A percentile compares a stretch with the other conserved stretches of the same genome.
phyloP scores from a whole-genome alignment of 176 grass and related monocot species.

The Tillandsia leiboldiana region DNA sequence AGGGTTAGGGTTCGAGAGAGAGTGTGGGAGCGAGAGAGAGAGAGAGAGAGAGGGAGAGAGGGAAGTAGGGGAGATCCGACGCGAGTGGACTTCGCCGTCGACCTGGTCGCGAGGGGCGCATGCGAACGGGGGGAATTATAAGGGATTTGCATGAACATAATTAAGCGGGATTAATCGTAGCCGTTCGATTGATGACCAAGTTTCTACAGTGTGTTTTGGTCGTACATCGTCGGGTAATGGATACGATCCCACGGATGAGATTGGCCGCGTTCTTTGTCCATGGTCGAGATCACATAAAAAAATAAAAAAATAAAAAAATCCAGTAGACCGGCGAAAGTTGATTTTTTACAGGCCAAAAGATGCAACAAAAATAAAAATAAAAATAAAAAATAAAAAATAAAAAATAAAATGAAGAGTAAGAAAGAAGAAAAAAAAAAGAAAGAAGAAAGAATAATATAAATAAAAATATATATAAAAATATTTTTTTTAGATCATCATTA shows the following conservation, averaged over 20 bases:
- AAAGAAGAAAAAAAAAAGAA: no score
- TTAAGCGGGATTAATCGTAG: neutral
- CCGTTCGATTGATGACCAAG: neutral
- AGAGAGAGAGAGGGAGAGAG: no score
- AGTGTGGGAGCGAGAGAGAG: no score
- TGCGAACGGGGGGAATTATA: neutral
- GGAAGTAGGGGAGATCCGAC: neutral
- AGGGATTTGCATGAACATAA: neutral
- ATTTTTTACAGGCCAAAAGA: no score
- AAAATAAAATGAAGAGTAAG: no score
- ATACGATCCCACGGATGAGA: neutral
- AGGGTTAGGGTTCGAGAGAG: neutral
- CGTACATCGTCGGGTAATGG: neutral
- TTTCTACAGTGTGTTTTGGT: neutral
- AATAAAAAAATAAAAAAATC: no score
- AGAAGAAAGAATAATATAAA: no score
- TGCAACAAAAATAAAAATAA: no score
- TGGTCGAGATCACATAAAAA: neutral
- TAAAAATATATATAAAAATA: no score
- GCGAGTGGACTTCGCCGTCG: conserved; percentile 4
- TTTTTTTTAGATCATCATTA: no score
- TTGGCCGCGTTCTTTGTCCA: neutral
- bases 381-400: no score
- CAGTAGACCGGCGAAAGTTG: no score
- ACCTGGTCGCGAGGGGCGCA: neutral